Base-by-base conservation (phyloP, 202 grass and related monocot species). In the Zizania palustris region DNA sequence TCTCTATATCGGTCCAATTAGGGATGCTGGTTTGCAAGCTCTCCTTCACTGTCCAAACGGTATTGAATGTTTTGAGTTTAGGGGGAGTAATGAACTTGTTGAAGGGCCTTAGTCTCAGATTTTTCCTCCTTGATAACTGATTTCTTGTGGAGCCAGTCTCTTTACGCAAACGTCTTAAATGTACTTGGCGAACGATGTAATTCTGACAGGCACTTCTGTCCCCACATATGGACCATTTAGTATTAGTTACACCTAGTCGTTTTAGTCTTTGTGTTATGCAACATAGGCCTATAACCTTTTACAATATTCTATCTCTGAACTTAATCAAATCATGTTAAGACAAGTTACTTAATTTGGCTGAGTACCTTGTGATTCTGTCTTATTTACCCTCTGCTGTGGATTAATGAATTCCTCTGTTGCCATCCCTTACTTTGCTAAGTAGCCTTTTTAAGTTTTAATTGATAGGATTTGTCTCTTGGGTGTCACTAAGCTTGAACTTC, bases 161-260 rank as follows among this genome's bases (percentile, higher is more conserved):
- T 7, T 14, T 0, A 69, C 42, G 38, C 41, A 36, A 60, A 5
- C n/a, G 18, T 44, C 20, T 60, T 53, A 55, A 69, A 60, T 42
- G 44, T 53, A 5, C n/a, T 41, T 75, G 54, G 2, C 55, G 45
- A 14, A 66, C 41, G 45, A 79, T 83, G 12, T 64, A 49, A 15
- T 77, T 81, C n/a, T 45, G 12, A 63, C 74, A 45, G 64, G 7
- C 20, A 8, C 40, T 42, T 42, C 2, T 42, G 40, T 42, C 40
- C 40, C 40, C 40, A 33, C 6, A 55, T 34, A 28, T 34, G 63
- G 69, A 56, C 35, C n/a, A 3, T 58, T 28, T 69, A 55, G 19
- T 18, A 67, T 54, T 75, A 71, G 70, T 55, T 78, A 11, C 8
- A 44, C 39, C 21, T 39, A 51, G 36, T 71, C 13, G 14, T 68